Conservation (phyloP, 192 early-diverging fungal species). For the Lobulomyces angularis region DNA sequence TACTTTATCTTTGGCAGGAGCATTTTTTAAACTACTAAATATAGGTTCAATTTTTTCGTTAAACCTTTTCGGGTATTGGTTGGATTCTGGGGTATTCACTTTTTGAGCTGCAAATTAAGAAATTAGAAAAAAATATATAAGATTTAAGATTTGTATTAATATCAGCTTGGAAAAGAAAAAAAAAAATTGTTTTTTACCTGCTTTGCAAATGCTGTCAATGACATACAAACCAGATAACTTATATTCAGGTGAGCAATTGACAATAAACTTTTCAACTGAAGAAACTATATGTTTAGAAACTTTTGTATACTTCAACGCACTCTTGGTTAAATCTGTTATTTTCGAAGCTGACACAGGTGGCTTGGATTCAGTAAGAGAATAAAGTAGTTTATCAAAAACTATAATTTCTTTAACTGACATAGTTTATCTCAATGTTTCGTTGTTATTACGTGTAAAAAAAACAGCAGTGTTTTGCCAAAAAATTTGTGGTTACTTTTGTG, state of each 20-base stretch:
- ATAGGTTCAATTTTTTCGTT: constrained; percentile 32
- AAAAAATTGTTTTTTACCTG: constrained; percentile 18
- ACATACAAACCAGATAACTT: constrained; percentile 38
- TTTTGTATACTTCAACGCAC: constrained; percentile 30
- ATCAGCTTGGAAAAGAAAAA: constrained; percentile 7
- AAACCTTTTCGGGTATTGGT: no score
- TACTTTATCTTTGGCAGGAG: constrained; percentile 32
- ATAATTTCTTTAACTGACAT: no score
- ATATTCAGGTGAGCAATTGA: constrained; percentile 28
- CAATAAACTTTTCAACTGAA: constrained; percentile 30
- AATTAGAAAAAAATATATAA: constrained; percentile 1
- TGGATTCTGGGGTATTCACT: no score
- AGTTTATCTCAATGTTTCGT: no score
- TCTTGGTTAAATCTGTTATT: constrained; percentile 31
- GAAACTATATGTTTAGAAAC: constrained; percentile 32
- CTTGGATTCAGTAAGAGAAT: constrained; percentile 25
- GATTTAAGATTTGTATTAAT: constrained; percentile 9
- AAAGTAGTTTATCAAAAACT: constrained; percentile 41
- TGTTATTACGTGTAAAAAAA: no score
- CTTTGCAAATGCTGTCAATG: constrained; percentile 31
- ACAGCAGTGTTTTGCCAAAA: no score
- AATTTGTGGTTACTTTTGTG: no score
- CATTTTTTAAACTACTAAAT: constrained; percentile 26
- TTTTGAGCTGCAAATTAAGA: constrained; percentile 9
- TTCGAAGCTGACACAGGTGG: constrained; percentile 36